Base-by-base conservation (phyloP, 1,284 basidiomycete genomes). In the Polyporus tsugae region DNA sequence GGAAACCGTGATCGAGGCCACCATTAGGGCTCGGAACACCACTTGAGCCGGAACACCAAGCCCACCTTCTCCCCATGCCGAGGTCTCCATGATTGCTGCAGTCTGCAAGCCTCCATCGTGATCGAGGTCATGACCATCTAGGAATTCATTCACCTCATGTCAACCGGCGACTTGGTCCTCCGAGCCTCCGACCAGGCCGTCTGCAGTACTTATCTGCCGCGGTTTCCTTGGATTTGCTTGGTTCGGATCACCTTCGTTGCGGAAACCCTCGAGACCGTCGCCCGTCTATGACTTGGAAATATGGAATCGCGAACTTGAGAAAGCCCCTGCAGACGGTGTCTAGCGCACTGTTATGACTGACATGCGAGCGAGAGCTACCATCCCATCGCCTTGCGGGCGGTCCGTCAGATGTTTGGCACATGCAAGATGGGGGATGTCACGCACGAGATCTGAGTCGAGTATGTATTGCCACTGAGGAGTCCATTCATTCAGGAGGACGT, bases 111-210 rank as follows among this genome's bases (percentile, higher is more conserved):
- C 25, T 25, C 46, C 11, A 49, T 17, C 41, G 10, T 42, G 41
- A 42, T 42, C 19, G 15, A 42, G 41, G 41, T 13, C 41, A 42
- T 42, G 46, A 22, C 39, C 62, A 33, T 62, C 60, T 41, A 62
- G 25, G n/a, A 62, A 35, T 17, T 29, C 52, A n/a, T 67, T 53
- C 6, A 58, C 53, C 29, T 67, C 65, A 7, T 53, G 53, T 29
- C 41, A 38, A 4, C 22, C 22, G 46, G 60, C 39, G 33, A 62
- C 44, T 11, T 70, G 66, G 13, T 63, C 44, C 60, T 69, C 63
- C 60, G 29, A 29, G 44, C 6, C 35, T 58, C 35, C 17, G 35
- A 33, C 52, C 25, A 36, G 4, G 19, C n/a, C n/a, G 7, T n/a
- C 55, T 57, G 17, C 6, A n/a, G 33, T 19, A 42, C 29, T 29